These are phyloP conservation scores for Prunus mume DNA, from an alignment of 306 rosid genomes.

Conservation along the genomic window DNA sequence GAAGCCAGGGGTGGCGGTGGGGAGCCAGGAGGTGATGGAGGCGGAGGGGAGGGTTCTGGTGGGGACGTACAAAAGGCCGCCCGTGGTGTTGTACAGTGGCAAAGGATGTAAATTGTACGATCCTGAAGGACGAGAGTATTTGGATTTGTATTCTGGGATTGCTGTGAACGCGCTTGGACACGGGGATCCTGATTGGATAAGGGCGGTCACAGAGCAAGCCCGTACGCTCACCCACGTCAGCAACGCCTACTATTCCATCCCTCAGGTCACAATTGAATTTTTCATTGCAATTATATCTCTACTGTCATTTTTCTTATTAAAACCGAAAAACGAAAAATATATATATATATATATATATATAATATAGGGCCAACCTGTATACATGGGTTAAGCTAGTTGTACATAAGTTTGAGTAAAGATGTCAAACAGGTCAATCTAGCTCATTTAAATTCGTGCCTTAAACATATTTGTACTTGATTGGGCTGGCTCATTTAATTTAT, in stretches of 20 bases:
- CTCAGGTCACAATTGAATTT: background rate
- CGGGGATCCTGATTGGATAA: slow-evolving; percentile 11
- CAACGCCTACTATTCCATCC: slow-evolving; percentile 13
- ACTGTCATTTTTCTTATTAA: too few relatives aligned
- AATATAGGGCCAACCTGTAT: too few relatives aligned
- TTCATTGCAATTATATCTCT: too few relatives aligned
- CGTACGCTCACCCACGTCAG: slow-evolving; percentile 9
- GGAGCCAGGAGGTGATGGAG: slow-evolving; percentile 19
- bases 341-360: too few relatives aligned
- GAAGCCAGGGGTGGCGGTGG: background rate
- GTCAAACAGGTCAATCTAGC: accelerated
- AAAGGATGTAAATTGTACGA: slow-evolving; percentile 19
- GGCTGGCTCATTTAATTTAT: too few relatives aligned
- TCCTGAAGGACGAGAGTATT: slow-evolving; percentile 10
- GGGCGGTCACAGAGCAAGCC: slow-evolving; percentile 16
- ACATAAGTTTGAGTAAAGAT: too few relatives aligned
- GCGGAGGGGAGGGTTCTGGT: slow-evolving; percentile 12
- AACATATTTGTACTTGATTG: accelerated
- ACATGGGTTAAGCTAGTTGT: too few relatives aligned
- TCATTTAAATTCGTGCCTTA: too few relatives aligned
- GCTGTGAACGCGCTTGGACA: slow-evolving; percentile 16
- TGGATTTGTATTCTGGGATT: slow-evolving; percentile 15
- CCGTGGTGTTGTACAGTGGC: slow-evolving; percentile 3
- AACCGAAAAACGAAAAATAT: too few relatives aligned
- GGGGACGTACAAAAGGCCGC: slow-evolving; percentile 9